Evolutionary conservation across 768 basidiomycete genomes (phyloP).

Genomic region (Hemileccinum impolitum): DNA sequence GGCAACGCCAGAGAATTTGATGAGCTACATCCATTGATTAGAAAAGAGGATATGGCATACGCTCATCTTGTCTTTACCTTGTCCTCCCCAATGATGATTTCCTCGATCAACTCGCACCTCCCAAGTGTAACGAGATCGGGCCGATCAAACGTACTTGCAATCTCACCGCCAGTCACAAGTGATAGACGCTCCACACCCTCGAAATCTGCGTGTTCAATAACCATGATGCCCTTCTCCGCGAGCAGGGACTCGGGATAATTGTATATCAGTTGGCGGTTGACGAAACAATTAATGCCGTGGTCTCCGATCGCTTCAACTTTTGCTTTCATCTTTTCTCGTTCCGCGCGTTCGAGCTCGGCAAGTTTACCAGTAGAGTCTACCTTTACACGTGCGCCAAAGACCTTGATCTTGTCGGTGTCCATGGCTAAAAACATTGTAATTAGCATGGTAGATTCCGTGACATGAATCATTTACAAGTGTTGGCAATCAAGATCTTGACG

Average conservation of each 20-base stretch:
- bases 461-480: conserved; percentile 71
- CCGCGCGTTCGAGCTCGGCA: conserved; percentile 96
- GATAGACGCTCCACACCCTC: conserved; percentile 97
- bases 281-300: conserved; percentile 95
- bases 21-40: conserved; percentile 56
- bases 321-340: conserved; percentile 98
- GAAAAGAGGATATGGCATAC: not conserved
- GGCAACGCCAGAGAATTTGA: conserved; percentile 99
- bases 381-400: conserved; percentile 94
- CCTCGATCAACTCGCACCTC: conserved; percentile 91
- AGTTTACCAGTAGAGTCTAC: conserved; percentile 96
- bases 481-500: conserved; percentile 94
- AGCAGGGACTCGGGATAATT: conserved; percentile 97
- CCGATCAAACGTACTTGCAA: conserved; percentile 91
- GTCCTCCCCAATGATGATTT: conserved; percentile 99
- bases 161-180: conserved; percentile 96
- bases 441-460: not conserved
- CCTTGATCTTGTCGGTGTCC: conserved; percentile 99
- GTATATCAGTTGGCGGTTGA: conserved; percentile 98
- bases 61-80: conserved; percentile 53
- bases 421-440: conserved; percentile 57
- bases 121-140: conserved; percentile 93
- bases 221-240: conserved; percentile 92
- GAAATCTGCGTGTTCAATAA: conserved; percentile 98
- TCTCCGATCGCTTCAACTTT: conserved; percentile 94